Conservation (phyloP, 2,329 filamentous ascomycete species). For the Emergomyces pasteurianus region DNA sequence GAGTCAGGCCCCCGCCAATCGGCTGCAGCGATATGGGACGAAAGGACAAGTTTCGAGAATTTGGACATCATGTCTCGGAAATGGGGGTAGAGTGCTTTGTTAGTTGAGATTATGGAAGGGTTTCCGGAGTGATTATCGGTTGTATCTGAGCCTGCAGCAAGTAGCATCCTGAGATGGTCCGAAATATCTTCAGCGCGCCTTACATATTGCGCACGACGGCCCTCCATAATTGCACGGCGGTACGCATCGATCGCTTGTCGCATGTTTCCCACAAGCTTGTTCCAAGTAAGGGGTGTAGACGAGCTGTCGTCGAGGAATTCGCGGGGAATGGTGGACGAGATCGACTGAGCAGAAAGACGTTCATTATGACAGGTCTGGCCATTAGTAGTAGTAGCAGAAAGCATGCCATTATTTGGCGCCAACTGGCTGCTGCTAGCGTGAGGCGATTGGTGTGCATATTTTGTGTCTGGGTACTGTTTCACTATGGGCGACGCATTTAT, state of each 20-base stretch:
- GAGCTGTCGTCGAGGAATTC: conserved; percentile 88
- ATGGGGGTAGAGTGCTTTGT: conserved; percentile 92
- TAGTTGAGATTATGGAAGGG: conserved; percentile 97
- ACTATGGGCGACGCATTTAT: conserved; percentile 57
- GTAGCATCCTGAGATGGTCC: conserved; percentile 79
- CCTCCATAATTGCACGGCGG: conserved; percentile 73
- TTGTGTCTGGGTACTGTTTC: conserved; percentile 46
- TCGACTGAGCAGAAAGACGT: conserved; percentile 33
- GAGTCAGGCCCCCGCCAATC: conserved; percentile 94
- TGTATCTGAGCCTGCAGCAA: conserved; percentile 92
- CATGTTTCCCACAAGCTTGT: conserved; percentile 82
- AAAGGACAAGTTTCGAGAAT: conserved; percentile 97
- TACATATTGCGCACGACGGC: conserved; percentile 80
- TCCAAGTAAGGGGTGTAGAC: conserved; percentile 74
- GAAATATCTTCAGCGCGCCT: conserved; percentile 95
- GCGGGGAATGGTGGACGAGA: conserved; percentile 49
- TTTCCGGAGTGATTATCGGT: conserved; percentile 98
- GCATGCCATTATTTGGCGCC: background rate
- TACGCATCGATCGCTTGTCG: conserved; percentile 81
- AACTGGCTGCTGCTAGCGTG: background rate
- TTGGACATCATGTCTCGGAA: conserved; percentile 99
- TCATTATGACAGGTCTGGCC: conserved; percentile 43
- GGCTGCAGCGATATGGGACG: conserved; percentile 90
- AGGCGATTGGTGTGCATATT: conserved; percentile 5
- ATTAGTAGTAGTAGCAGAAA: conserved; percentile 25